Evolutionary conservation across 805 yeast genomes (phyloP), one percentile per base, ranked within the genome.

Genomic region (Wickerhamomyces hampshirensis): DNA sequence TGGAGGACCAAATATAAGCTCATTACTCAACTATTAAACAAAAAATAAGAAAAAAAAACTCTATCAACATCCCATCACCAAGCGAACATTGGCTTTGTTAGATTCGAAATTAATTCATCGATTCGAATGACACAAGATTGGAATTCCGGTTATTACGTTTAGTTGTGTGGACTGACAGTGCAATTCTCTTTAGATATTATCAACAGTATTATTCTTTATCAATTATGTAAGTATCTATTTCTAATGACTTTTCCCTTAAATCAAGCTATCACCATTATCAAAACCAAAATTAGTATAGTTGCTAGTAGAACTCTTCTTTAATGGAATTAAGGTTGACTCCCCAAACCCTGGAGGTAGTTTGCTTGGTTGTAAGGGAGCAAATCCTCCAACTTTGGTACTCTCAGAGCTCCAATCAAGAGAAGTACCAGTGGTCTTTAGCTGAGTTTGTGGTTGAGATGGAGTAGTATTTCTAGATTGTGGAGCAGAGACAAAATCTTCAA

Each of bases 331-430:
- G 6, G 63, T 17, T 17, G 35, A 46, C 23, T 58, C 54, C 2
- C 67, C 63, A 35, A 67, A 66, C 5, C 73, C 71, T 2, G 71
- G 73, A 14, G 72, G 72, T 7, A 62, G 47, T 26, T 55, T 44
- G 3, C 45, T 27, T 18, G 42, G 30, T 30, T 37, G 38, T 21
- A 39, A 23, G 15, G 35, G 10, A 8, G 24, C 7, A 17, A 16
- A 16, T 14, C 18, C 18, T 6, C 19, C 34, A 21, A 38, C 23
- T 28, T 46, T 46, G 4, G 33, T 37, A 2, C 43, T 24, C 27
- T 48, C 55, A 11, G 34, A n/a, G 4, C 48, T 42, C 57, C 57
- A 52, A 26, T 52, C 57, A 16, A 52, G 38, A 10, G 34, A 14
- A 5, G 30, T 13, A 19, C 23, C 23, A 30, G 10, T 26, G 8